These are phyloP conservation scores for Cyclocybe cylindracea DNA, from an alignment of 768 basidiomycete species.

Conservation along the genomic window DNA sequence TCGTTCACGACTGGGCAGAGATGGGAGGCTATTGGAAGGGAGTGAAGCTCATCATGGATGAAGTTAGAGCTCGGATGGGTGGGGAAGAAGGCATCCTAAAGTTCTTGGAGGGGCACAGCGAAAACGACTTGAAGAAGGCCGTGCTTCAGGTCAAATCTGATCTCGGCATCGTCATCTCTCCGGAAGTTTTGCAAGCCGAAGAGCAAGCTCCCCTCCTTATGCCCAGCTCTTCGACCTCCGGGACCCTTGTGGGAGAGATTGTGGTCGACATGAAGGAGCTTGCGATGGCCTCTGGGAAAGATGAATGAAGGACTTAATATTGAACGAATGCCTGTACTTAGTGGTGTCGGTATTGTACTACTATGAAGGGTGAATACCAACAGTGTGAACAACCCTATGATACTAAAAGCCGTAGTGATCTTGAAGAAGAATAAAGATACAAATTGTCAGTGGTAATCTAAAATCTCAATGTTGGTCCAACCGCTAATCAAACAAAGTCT, in stretches of 20 bases:
- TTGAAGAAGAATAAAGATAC: not conserved
- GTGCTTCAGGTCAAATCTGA: constrained; percentile 39
- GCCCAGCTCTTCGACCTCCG: no score
- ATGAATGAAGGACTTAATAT: no score
- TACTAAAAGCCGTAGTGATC: no score
- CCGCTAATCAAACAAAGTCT: constrained; percentile 22
- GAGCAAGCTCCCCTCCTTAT: not conserved
- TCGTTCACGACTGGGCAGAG: constrained; percentile 56
- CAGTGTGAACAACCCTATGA: no score
- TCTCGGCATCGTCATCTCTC: constrained; percentile 18
- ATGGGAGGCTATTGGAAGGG: constrained; percentile 42
- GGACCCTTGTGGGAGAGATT: no score
- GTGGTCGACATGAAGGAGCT: no score
- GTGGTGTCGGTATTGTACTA: no score
- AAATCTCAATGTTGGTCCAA: constrained; percentile 22
- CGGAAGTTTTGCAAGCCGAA: not conserved
- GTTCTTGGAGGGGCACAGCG: constrained; percentile 38
- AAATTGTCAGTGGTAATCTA: constrained; percentile 16
- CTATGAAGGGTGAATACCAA: no score
- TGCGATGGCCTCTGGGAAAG: no score
- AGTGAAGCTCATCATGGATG: constrained; percentile 54
- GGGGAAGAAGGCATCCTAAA: constrained; percentile 45
- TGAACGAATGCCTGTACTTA: no score
- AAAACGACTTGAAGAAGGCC: constrained; percentile 36
- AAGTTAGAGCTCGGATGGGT: constrained; percentile 44